Conservation (phyloP, 139 green algal genomes). For the Auxenochlorella pyrenoidosa region DNA sequence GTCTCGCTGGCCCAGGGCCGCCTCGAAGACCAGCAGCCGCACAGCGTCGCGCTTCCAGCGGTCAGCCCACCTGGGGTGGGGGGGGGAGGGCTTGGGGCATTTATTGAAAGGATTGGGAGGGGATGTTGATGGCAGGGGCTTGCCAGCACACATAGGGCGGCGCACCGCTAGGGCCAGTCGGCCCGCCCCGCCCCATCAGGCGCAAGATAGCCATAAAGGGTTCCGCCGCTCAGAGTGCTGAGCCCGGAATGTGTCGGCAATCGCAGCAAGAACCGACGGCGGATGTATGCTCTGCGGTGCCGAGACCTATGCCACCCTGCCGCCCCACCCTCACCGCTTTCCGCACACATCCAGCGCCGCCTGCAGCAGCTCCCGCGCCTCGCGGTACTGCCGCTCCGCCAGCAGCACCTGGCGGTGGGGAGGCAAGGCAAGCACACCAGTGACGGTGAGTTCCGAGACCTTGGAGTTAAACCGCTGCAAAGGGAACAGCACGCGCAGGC, state of each 20-base stretch:
- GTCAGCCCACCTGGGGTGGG: slow-evolving; percentile 26
- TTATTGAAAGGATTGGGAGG: too few relatives aligned
- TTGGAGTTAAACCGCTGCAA: background rate
- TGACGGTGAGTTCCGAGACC: background rate
- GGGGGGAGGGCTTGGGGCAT: background rate
- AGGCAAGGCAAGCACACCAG: background rate
- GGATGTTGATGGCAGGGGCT: too few relatives aligned
- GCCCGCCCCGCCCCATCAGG: too few relatives aligned
- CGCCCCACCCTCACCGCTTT: slow-evolving; percentile 19
- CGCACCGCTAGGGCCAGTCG: too few relatives aligned
- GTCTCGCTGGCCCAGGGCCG: slow-evolving; percentile 19
- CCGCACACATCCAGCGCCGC: slow-evolving; percentile 39
- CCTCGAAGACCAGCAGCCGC: slow-evolving; percentile 47
- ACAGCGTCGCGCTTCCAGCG: slow-evolving; percentile 47
- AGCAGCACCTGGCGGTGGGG: background rate
- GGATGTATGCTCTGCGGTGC: too few relatives aligned
- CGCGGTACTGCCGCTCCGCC: slow-evolving; percentile 2
- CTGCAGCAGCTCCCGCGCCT: slow-evolving; percentile 37
- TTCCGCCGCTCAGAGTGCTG: too few relatives aligned
- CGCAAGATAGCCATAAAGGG: too few relatives aligned
- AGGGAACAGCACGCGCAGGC: too few relatives aligned
- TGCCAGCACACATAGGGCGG: too few relatives aligned
- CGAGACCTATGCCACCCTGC: too few relatives aligned
- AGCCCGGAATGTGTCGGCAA: too few relatives aligned
- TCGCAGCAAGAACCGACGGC: too few relatives aligned